Evolutionary conservation across 768 basidiomycete genomes (phyloP), one percentile per base, ranked within the genome.

Genomic region (Suillus paluster): DNA sequence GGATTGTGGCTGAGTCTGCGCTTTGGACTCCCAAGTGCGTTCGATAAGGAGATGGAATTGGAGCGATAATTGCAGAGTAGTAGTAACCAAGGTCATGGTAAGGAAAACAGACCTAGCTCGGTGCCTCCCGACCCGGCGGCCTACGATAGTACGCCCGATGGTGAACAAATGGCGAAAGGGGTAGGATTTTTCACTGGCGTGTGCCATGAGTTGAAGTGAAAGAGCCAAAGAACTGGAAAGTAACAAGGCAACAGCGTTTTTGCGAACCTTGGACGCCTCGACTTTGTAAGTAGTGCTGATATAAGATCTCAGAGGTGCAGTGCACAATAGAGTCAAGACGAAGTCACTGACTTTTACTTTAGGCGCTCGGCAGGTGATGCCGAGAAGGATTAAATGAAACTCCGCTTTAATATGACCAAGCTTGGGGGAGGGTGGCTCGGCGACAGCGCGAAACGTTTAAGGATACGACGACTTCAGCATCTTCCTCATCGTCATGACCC

Each of bases 401-500:
- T 72, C 72, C 25, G 53, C 55, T 53, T 49, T 34, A 77, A 75
- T 65, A 49, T 61, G 55, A 58, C 64, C 64, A 56, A 58, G 69
- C 68, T 69, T 67, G 67, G 68, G 49, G 67, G 68, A 67, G 68
- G 63, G 72, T 75, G 72, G 72, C 72, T 75, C 68, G 54, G 38
- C 6, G 71, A 70, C 68, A 63, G 73, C 72, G 38, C 17, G 38
- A 39, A 55, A 55, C 54, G 68, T 71, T 69, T 60, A 57, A 63
- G 61, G 38, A 19, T 55, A 34, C 61, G 65, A 56, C 65, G 55
- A 60, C 68, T 62, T 70, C 69, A 6, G 30, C 63, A 70, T 67
- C 66, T 68, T 68, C 63, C 64, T 70, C 64, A 64, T 69, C 77
- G 79, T 76, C 70, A 91, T 89, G 88, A 86, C 79, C 78, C 79